phyloP scores from a whole-genome alignment of 2,329 filamentous ascomycete genomes.

The Colletotrichum chrysophilum region DNA sequence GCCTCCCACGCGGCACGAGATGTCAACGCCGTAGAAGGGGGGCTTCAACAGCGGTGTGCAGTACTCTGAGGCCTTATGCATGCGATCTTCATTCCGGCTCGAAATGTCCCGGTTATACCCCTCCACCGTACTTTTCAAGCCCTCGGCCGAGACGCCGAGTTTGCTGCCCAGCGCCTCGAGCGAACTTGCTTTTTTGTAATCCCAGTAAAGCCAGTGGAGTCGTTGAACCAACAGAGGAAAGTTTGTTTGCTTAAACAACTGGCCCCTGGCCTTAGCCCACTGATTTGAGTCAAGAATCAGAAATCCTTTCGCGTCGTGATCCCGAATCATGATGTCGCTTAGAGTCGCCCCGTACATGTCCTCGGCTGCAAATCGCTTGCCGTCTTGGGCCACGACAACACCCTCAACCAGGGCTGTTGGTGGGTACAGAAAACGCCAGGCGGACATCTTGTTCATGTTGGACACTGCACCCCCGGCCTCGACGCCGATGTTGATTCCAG shows the following conservation, averaged over 20 bases:
- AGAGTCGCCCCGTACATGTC: slow-evolving; percentile 12
- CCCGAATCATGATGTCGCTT: slow-evolving; percentile 6
- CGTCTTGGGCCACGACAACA: slow-evolving; percentile 2
- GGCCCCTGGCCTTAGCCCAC: slow-evolving; percentile 3
- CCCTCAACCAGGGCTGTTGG: slow-evolving; percentile 14
- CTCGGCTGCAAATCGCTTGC: background rate
- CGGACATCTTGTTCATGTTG: slow-evolving; percentile 10
- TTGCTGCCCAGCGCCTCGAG: background rate
- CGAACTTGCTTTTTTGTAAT: background rate
- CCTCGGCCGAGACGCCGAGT: background rate
- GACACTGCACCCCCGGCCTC: slow-evolving; percentile 1
- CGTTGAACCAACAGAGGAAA: background rate
- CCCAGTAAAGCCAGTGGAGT: background rate
- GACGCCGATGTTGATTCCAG: slow-evolving; percentile 12
- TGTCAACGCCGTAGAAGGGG: background rate
- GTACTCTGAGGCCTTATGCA: background rate
- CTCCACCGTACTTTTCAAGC: background rate
- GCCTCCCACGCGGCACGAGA: background rate
- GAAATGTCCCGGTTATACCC: background rate
- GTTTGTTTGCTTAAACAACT: slow-evolving; percentile 10
- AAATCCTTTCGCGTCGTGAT: background rate
- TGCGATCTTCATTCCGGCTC: background rate
- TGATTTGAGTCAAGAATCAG: slow-evolving; percentile 19
- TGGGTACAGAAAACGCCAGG: slow-evolving; percentile 11
- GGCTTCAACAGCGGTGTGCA: background rate